Evolutionary conservation across 805 yeast genomes (phyloP).

Genomic region (Lipomyces sp.): DNA sequence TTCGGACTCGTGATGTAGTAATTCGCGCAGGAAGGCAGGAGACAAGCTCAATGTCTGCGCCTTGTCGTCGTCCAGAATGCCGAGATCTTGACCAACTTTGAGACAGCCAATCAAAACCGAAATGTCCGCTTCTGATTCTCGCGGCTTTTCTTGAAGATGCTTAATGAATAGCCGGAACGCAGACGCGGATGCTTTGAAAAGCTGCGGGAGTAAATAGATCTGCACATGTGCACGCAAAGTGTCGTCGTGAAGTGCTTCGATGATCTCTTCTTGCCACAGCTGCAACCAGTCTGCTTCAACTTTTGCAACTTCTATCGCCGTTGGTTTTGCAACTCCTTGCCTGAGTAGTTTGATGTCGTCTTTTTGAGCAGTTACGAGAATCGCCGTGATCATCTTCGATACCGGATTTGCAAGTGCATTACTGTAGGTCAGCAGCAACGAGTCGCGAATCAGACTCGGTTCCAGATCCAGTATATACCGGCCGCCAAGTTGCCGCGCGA

Average conservation of each 20-base stretch:
- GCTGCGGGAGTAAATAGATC: slow-evolving; percentile 57
- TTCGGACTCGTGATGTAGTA: slow-evolving; percentile 49
- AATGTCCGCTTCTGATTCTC: slow-evolving; percentile 33
- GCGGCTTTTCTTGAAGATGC: slow-evolving; percentile 29
- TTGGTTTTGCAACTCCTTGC: not conserved
- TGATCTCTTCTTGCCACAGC: slow-evolving; percentile 49
- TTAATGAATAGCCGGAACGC: slow-evolving; percentile 45
- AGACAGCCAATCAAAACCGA: slow-evolving; percentile 52
- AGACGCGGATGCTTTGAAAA: slow-evolving; percentile 53
- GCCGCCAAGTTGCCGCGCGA: slow-evolving; percentile 50
- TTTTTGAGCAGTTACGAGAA: slow-evolving; percentile 13
- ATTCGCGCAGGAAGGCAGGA: slow-evolving; percentile 35
- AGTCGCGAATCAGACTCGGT: slow-evolving; percentile 47
- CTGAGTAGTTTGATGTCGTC: slow-evolving; percentile 3
- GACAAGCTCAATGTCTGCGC: slow-evolving; percentile 38
- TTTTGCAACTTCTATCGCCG: not conserved
- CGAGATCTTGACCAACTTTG: slow-evolving; percentile 61
- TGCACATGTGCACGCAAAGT: slow-evolving; percentile 49
- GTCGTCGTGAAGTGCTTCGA: slow-evolving; percentile 38
- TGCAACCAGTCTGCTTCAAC: slow-evolving; percentile 45
- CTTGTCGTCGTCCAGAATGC: slow-evolving; percentile 51
- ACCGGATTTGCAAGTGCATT: slow-evolving; percentile 61
- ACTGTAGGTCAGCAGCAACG: slow-evolving; percentile 52
- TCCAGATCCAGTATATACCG: slow-evolving; percentile 43
- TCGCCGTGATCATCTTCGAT: slow-evolving; percentile 31